Base-by-base conservation (phyloP, 352 stramenopile genomes). In the Pythium phragmitis region DNA sequence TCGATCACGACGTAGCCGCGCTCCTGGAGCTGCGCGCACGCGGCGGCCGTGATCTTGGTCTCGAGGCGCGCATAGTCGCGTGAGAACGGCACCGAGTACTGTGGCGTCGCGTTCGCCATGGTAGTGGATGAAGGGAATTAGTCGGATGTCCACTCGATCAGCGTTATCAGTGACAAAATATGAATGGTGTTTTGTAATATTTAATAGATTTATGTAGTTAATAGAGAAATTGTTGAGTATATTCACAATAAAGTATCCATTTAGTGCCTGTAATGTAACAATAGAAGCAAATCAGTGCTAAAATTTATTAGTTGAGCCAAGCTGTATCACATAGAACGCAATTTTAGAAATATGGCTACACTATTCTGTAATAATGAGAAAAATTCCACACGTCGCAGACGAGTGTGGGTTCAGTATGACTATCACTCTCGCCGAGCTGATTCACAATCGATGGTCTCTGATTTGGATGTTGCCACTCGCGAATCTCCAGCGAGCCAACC, bases 1-100 rank as follows among this genome's bases (percentile, higher is more conserved):
- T 92, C 79, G 39, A 89, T 77, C 46, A 92, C 79, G 13, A 79
- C 75, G 57, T 77, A 89, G 30, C 81, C 79, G 7, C 81, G 63
- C 33, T 86, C 74, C 30, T 80, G 56, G 21, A 88, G 66, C 57
- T 82, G 60, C 21, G 65, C 60, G 50, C 82, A 89, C 17, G 48
- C 66, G 19, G 68, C 60, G 28, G 69, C 39, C 19, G 77, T 77
- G 65, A 91, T 80, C 61, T 80, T 80, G 16, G 48, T 26, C 33
- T 74, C 71, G 28, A 91, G 57, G 23, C 75, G 76, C 65, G 67
- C 71, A 50, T 79, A 76, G 69, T 91, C 77, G 60, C 81, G 75
- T 51, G 60, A 67, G 67, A 91, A 91, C 11, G 73, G 66, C 64
- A 63, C 19, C 42, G 68, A 74, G 68, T 88, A 91, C 36, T 63